A percentile compares a stretch with the other conserved stretches of the same genome.
Evolutionary conservation across 495 filamentous ascomycete genomes (phyloP).

Genomic region (Sabuloglossum arenarium): DNA sequence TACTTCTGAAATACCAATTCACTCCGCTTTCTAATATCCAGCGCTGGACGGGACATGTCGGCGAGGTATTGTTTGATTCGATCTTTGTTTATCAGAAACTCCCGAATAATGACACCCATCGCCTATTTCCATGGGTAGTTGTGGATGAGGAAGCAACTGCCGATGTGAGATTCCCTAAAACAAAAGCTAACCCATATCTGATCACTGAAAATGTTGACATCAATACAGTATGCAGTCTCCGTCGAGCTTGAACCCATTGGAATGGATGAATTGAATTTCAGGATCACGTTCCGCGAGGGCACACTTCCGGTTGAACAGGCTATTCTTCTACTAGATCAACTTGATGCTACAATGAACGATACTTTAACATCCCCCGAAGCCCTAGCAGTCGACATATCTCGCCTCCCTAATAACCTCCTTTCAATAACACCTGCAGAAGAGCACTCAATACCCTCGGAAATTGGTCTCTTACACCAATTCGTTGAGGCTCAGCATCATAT

Average conservation of each 20-base stretch:
- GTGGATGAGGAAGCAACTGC: constrained; percentile 32
- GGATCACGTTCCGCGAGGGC: constrained; percentile 37
- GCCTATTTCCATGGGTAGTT: constrained; percentile 21
- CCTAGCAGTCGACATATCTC: constrained; percentile 7
- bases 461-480: constrained; percentile 37
- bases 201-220: background rate
- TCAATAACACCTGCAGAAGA: constrained; percentile 32
- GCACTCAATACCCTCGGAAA: constrained; percentile 21
- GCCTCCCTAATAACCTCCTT: constrained; percentile 18
- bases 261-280: constrained; percentile 26
- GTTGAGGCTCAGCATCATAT: constrained; percentile 26
- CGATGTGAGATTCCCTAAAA: constrained; percentile 21
- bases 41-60: constrained; percentile 34
- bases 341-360: constrained; percentile 30
- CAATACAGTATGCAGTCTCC: constrained; percentile 38
- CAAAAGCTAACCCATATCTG: background rate
- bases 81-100: constrained; percentile 60
- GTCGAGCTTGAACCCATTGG: constrained; percentile 42
- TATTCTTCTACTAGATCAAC: constrained; percentile 34
- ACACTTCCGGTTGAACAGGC: constrained; percentile 43
- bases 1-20: constrained; percentile 44
- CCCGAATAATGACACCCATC: background rate
- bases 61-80: constrained; percentile 50
- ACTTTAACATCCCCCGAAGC: constrained; percentile 20
- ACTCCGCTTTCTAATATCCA: constrained; percentile 46